Base-by-base conservation (phyloP, 2,329 filamentous ascomycete species). In the Aspergillus brunneoviolaceus region DNA sequence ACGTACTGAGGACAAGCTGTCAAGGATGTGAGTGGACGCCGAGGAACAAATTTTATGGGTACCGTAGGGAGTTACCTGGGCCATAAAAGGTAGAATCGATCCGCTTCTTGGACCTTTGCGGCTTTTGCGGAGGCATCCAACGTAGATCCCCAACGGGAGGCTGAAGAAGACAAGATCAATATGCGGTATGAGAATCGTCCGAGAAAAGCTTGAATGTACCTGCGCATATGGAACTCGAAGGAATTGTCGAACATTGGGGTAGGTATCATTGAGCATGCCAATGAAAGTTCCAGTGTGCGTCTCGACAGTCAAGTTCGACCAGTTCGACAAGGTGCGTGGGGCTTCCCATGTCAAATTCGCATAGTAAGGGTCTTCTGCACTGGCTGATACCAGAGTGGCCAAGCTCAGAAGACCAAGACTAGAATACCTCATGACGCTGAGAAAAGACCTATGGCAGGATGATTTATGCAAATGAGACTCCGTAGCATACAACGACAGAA, bases 181-280 rank as follows among this genome's bases (percentile, higher is more conserved):
- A 55, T 25, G 7, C 45, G n/a, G 25, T 4, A n/a, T 21, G 3
- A 9, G n/a, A 11, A 6, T 1, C 4, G 35, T 19, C 16, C 5
- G 9, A 3, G 25, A 29, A 19, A 11, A 11, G n/a, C 4, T 14
- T 27, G 19, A 5, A 23, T n/a, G n/a, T 25, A 55, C 60, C 63
- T 76, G 70, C 16, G 75, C 74, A 58, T 69, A 78, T 1, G 76
- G 76, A 7, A 78, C 70, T 23, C 71, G 69, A 16, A 74, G 70
- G 60, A 75, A 77, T 58, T 77, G 70, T 6, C 73, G 73, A 25
- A 77, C 74, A 51, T 72, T 67, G 2, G 75, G 74, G 12, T 70
- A 71, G 11, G 68, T 71, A 31, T 68, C 63, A 49, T 76, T 71
- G 10, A 75, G 60, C 29, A 74, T 63, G 4, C 75, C 75, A 29